Base-by-base conservation (phyloP, 1,284 basidiomycete species). In the Irpex rosettiformis region DNA sequence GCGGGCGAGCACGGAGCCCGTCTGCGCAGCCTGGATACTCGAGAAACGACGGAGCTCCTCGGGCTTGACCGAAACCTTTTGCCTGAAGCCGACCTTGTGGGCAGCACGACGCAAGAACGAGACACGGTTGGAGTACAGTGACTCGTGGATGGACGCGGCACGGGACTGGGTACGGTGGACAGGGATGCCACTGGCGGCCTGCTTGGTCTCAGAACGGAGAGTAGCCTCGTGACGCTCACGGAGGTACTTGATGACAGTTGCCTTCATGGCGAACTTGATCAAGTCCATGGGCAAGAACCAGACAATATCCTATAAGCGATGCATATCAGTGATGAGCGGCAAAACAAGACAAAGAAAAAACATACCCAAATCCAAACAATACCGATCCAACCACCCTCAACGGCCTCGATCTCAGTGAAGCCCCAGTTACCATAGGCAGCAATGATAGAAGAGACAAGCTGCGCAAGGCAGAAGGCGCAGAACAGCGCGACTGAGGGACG, bases 251-350 rank as follows among this genome's bases (percentile, higher is more conserved):
- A 98, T 96, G 73, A 94, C 77, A 49, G 93, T 94, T 24, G 86
- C 89, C 80, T 96, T 94, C 91, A 97, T 95, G 57, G 81, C 88
- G 73, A 97, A 97, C 84, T 98, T 98, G 85, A 98, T 89, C 73
- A 87, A 84, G 77, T 98, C 96, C 60, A 98, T 86, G 62, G 96
- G 94, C 66, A 91, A 74, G 85, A 95, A 97, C 94, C 94, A 96
- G 61, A 96, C 71, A 65, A 97, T 91, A 80, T 96, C 92, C 89
- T 91, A 61, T 0, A 16, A 10, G 49, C 1, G 57, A 51, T 16
- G 60, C 22, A 43, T 52, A 30, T 47, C 28, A 40, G 33, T n/a
- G 33, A 37, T 6, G 8, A 11, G 54, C 24, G 3, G 29, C 3
- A n/a, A 51, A 18, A 10, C 18, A 53, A 11, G 4, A 13, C 25